Percentiles rank a stretch among this genome's conserved stretches.
phyloP scores from a whole-genome alignment of 2,329 filamentous ascomycete species.

The Trichophaea hybrida region DNA sequence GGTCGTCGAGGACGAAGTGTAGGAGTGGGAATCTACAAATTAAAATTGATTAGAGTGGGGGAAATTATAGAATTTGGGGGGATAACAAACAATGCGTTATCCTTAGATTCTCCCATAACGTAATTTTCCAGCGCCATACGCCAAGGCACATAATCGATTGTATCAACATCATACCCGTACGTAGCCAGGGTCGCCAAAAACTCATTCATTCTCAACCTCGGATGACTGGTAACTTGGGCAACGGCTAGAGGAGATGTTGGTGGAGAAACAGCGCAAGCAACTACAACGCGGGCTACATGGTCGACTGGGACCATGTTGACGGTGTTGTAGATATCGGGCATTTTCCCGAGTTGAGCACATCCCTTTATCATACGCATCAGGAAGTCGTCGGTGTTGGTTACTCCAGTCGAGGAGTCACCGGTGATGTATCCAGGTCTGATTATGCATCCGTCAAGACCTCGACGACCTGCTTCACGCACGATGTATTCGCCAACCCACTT shows the following conservation, averaged over 20 bases:
- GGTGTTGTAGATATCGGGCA: slow-evolving; percentile 69
- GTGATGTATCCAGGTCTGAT: slow-evolving; percentile 75
- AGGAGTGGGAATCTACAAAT: slow-evolving; percentile 48
- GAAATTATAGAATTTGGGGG: not conserved
- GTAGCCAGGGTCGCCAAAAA: slow-evolving; percentile 55
- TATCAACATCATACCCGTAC: slow-evolving; percentile 58
- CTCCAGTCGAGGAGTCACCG: slow-evolving; percentile 55
- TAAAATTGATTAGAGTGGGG: not conserved
- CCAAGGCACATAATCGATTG: slow-evolving; percentile 56
- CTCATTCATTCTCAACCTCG: slow-evolving; percentile 61
- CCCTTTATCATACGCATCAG: slow-evolving; percentile 75
- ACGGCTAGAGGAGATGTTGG: slow-evolving; percentile 42
- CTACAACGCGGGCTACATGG: slow-evolving; percentile 67
- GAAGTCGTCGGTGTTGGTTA: slow-evolving; percentile 71
- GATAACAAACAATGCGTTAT: slow-evolving; percentile 47
- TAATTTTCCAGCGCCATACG: slow-evolving; percentile 51
- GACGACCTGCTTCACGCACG: slow-evolving; percentile 59
- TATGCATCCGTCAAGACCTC: slow-evolving; percentile 61
- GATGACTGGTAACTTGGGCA: slow-evolving; percentile 65
- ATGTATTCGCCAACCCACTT: slow-evolving; percentile 72
- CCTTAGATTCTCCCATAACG: slow-evolving; percentile 48
- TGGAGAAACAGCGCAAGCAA: slow-evolving; percentile 56
- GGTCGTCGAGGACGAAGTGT: slow-evolving; percentile 55
- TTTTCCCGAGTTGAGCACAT: slow-evolving; percentile 59
- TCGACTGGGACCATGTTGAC: slow-evolving; percentile 81